Conservation (phyloP, 805 yeast species). For the Jamesozyma jinghongensis region DNA sequence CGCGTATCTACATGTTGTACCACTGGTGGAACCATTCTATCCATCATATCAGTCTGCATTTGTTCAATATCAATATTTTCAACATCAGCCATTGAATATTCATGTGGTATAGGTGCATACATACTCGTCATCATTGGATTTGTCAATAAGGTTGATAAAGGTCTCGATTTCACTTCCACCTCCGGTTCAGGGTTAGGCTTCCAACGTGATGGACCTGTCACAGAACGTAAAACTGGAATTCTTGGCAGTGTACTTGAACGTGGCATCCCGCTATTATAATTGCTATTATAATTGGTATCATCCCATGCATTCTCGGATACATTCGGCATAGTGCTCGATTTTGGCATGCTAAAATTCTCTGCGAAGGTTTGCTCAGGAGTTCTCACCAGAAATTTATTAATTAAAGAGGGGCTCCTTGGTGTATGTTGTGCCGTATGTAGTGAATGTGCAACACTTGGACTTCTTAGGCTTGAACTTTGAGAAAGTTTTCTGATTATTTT, state of each 20-base stretch:
- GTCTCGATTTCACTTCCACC: neutral
- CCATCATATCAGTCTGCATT: no score
- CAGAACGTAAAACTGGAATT: neutral
- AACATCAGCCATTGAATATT: no score
- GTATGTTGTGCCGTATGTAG: slow-evolving; percentile 2
- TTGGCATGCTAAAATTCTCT: neutral
- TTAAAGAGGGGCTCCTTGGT: slow-evolving; percentile 15
- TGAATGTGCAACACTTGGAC: neutral
- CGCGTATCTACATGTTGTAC: neutral
- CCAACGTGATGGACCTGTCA: neutral
- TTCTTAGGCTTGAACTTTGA: neutral
- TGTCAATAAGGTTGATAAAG: neutral
- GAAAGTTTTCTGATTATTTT: slow-evolving; percentile 8
- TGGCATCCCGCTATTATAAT: neutral
- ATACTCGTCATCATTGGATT: neutral
- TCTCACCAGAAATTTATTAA: slow-evolving; percentile 10
- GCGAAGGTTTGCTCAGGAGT: neutral
- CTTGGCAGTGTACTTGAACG: neutral
- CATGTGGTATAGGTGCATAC: no score
- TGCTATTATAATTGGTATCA: neutral
- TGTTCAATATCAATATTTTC: no score
- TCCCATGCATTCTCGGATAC: neutral
- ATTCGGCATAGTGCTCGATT: neutral
- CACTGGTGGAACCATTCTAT: no score
- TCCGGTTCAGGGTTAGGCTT: neutral